Evolutionary conservation across 768 basidiomycete species (phyloP).

Genomic region (Arthromyces matolae): DNA sequence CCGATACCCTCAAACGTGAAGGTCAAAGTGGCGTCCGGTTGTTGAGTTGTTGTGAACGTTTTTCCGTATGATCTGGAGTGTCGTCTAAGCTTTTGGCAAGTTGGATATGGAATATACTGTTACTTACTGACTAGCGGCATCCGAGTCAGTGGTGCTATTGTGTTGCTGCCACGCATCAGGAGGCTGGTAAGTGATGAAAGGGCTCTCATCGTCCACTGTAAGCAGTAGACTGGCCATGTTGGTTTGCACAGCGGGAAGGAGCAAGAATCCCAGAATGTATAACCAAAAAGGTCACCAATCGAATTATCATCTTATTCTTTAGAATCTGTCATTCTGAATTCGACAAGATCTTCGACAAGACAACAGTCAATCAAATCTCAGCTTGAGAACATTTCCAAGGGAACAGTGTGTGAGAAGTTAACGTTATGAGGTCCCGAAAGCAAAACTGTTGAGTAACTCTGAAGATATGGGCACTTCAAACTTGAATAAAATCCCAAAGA

Average conservation of each 20-base stretch:
- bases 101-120: background rate
- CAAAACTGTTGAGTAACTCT: background rate
- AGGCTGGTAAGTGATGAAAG: constrained; percentile 2
- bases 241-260: background rate
- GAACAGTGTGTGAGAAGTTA: background rate
- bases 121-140: background rate
- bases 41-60: constrained; percentile 3
- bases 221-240: constrained; percentile 4
- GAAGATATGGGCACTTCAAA: too few relatives aligned
- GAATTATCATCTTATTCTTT: background rate
- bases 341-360: background rate
- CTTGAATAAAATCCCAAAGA: too few relatives aligned
- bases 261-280: background rate
- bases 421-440: background rate
- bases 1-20: constrained; percentile 9
- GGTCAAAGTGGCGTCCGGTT: constrained; percentile 4
- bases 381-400: background rate
- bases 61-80: background rate
- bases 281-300: too few relatives aligned
- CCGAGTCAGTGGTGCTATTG: background rate
- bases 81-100: background rate
- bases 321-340: background rate
- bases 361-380: background rate
- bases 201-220: constrained; percentile 5
- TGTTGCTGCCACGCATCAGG: constrained; percentile 3